Percentiles rank a stretch among this genome's conserved stretches.
These are phyloP conservation scores for Isoetes taiwanensis DNA, from an alignment of 75 land plant species.

Conservation along the genomic window DNA sequence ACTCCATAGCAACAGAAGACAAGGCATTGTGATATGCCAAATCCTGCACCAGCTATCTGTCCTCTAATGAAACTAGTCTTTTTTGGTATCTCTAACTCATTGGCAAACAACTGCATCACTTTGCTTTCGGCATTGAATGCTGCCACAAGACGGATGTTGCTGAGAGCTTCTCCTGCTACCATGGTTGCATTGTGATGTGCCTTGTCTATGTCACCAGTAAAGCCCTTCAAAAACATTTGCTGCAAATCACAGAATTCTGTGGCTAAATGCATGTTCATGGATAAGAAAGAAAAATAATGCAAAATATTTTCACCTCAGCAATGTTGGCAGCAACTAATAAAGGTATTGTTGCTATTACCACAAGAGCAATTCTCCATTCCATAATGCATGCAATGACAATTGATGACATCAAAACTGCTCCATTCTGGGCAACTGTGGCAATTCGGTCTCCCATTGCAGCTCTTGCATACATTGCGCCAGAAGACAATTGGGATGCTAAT, in stretches of 20 bases:
- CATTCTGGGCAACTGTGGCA: background rate
- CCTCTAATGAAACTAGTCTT: background rate
- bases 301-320: background rate
- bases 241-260: background rate
- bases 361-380: background rate
- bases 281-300: background rate
- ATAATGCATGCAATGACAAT: background rate
- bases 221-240: background rate
- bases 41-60: background rate
- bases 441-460: background rate
- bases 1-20: conserved; percentile 9
- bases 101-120: background rate
- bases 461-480: background rate
- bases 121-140: conserved; percentile 16
- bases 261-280: no score
- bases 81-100: background rate
- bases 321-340: background rate
- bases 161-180: conserved; percentile 26
- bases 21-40: conserved; percentile 2
- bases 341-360: background rate
- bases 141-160: conserved; percentile 26
- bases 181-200: conserved; percentile 6
- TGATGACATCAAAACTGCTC: background rate
- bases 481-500: background rate
- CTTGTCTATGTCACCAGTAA: background rate